Evolutionary conservation across 2,329 filamentous ascomycete genomes (phyloP), one percentile per base, ranked within the genome.

Genomic region (Ceratocystis eucalypticola): DNA sequence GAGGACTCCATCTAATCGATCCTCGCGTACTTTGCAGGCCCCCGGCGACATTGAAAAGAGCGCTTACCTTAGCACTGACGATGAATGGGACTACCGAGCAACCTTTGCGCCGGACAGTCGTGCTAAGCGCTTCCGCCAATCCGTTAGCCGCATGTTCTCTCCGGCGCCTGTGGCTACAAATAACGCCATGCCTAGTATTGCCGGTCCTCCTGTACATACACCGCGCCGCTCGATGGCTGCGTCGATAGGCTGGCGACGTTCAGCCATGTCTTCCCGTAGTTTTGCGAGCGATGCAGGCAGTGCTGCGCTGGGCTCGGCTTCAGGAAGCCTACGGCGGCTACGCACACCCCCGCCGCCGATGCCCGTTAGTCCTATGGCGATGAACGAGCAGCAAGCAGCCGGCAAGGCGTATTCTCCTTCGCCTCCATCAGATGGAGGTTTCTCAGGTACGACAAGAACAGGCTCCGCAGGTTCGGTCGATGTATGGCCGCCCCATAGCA

Each of bases 21-120:
- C 15, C 61, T 45, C 44, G 22, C 61, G 44, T 5, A n/a, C 30
- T 17, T 17, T 33, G 3, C 8, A 30, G 3, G n/a, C 12, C 20
- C 22, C 53, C 5, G 55, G n/a, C 22, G 64, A 65, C 22, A 25
- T 65, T n/a, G 64, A 65, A 50, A 65, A 69, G 63, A 48, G 61
- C 62, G 41, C 59, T 25, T 20, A 57, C 44, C 8, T 20, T 17
- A 17, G 33, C 4, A 28, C 62, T 61, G 59, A 30, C 44, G 48
- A 48, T 20, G 61, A 61, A 15, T 67, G 66, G 66, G 53, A 67
- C 30, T 67, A 67, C 33, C 62, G 62, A n/a, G 55, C 62, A 5
- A 67, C 66, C 12, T 67, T 67, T 65, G 66, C 66, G 33, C n/a
- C 62, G n/a, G 7, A 62, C 2, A 45, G 45, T 6, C 44, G 62